These are phyloP conservation scores for Schoenoplectus tabernaemontani DNA, from an alignment of 202 grass and related monocot genomes.

Conservation along the genomic window DNA sequence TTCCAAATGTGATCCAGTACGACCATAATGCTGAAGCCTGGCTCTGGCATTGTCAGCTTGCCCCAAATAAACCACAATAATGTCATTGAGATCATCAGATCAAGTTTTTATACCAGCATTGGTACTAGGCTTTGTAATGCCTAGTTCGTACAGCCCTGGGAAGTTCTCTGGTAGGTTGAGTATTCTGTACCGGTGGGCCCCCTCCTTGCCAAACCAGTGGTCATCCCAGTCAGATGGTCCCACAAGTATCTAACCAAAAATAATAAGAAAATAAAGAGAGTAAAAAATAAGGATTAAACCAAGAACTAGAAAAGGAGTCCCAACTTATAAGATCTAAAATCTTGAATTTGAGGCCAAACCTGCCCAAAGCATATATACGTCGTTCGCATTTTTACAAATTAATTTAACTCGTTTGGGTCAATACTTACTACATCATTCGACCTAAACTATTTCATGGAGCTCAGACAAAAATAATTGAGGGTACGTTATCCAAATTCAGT, in stretches of 20 bases:
- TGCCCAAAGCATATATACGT: not conserved
- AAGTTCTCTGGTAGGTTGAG: conserved; percentile 66
- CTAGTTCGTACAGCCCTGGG: conserved; percentile 75
- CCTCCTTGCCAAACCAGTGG: conserved; percentile 48
- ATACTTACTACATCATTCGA: not conserved
- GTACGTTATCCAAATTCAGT: not conserved
- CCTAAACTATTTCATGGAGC: not conserved
- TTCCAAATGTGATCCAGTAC: conserved; percentile 83
- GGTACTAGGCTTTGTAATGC: conserved; percentile 22
- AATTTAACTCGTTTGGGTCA: too few species aligned
- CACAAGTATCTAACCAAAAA: conserved; percentile 53
- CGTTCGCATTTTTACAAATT: not conserved
- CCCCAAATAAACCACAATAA: conserved; percentile 79
- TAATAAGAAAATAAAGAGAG: not conserved
- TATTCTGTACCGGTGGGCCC: conserved; percentile 51
- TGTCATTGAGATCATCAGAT: conserved; percentile 23
- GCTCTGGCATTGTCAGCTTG: conserved; percentile 75
- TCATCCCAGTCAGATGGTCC: conserved; percentile 74
- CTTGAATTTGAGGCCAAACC: not conserved
- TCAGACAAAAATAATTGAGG: not conserved
- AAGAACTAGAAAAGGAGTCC: not conserved
- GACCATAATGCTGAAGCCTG: conserved; percentile 90
- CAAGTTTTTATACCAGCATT: conserved; percentile 30
- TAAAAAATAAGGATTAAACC: not conserved
- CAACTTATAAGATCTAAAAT: not conserved